Percentiles rank a stretch among this genome's conserved stretches.
These are phyloP conservation scores for Candida rishiriensis DNA, from an alignment of 805 yeast species.

Conservation along the genomic window DNA sequence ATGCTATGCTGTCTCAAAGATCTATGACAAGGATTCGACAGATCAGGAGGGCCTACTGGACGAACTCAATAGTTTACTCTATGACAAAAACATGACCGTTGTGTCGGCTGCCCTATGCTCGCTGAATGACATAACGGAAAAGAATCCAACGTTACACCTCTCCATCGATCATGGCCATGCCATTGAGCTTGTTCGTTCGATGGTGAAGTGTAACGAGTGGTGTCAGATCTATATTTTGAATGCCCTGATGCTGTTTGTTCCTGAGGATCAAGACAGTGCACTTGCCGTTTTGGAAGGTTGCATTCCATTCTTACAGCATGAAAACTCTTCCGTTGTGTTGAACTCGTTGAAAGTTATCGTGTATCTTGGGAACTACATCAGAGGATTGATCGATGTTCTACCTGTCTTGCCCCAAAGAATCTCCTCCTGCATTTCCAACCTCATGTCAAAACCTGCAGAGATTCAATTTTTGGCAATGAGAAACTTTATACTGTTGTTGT, in stretches of 20 bases:
- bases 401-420: slow-evolving; percentile 53
- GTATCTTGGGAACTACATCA: slow-evolving; percentile 69
- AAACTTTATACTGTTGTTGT: slow-evolving; percentile 69
- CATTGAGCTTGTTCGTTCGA: slow-evolving; percentile 33
- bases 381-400: slow-evolving; percentile 48
- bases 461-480: slow-evolving; percentile 78
- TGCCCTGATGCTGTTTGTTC: slow-evolving; percentile 64
- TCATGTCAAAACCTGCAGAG: slow-evolving; percentile 75
- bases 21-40: slow-evolving; percentile 52
- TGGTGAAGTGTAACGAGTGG: slow-evolving; percentile 61
- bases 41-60: slow-evolving; percentile 46
- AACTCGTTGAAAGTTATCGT: slow-evolving; percentile 70
- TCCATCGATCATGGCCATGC: slow-evolving; percentile 50
- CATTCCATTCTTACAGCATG: slow-evolving; percentile 72
- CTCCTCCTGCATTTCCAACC: slow-evolving; percentile 63
- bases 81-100: slow-evolving; percentile 55
- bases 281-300: slow-evolving; percentile 56
- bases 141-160: slow-evolving; percentile 43
- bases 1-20: slow-evolving; percentile 61
- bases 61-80: slow-evolving; percentile 46
- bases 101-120: slow-evolving; percentile 72
- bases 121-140: slow-evolving; percentile 59
- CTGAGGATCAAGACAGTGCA: slow-evolving; percentile 66
- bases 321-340: slow-evolving; percentile 74
- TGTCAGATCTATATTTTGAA: slow-evolving; percentile 63